phyloP scores from a whole-genome alignment of 1,284 basidiomycete species.

The Cryptococcus maquisensis region DNA sequence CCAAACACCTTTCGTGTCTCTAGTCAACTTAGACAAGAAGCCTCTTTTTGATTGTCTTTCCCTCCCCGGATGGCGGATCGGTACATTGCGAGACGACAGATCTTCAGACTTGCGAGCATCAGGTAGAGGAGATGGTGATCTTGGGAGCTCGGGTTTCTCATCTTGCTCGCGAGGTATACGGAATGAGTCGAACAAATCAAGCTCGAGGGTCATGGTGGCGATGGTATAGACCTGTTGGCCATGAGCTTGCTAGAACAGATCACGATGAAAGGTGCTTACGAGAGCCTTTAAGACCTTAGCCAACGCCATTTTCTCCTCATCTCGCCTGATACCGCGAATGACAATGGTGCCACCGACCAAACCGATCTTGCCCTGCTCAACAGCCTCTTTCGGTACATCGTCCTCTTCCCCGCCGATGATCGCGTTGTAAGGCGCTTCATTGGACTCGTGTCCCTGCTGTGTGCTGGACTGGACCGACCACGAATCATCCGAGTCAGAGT shows the following conservation, averaged over 20 bases:
- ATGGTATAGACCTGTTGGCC: slow-evolving; percentile 26
- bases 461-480: slow-evolving; percentile 25
- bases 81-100: background rate
- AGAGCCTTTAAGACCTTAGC: slow-evolving; percentile 20
- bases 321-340: slow-evolving; percentile 16
- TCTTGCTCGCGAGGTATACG: slow-evolving; percentile 28
- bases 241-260: background rate
- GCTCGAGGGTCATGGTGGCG: slow-evolving; percentile 27
- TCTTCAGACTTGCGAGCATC: background rate
- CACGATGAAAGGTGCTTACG: slow-evolving; percentile 15
- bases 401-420: slow-evolving; percentile 20
- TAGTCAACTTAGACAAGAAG: slow-evolving; percentile 26
- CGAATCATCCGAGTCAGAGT: background rate
- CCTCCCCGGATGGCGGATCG: background rate
- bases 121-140: background rate
- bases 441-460: slow-evolving; percentile 1
- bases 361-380: slow-evolving; percentile 8
- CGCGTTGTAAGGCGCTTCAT: background rate
- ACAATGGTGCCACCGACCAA: slow-evolving; percentile 35
- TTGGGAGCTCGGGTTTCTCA: slow-evolving; percentile 15
- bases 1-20: slow-evolving; percentile 22
- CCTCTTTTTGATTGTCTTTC: slow-evolving; percentile 5
- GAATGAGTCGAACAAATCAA: slow-evolving; percentile 31
- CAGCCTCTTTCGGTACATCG: slow-evolving; percentile 19
- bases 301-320: slow-evolving; percentile 20